A percentile compares a stretch with the other conserved stretches of the same genome.
Evolutionary conservation across 1,284 basidiomycete species (phyloP).

Genomic region (Rhizoctonia solani): DNA sequence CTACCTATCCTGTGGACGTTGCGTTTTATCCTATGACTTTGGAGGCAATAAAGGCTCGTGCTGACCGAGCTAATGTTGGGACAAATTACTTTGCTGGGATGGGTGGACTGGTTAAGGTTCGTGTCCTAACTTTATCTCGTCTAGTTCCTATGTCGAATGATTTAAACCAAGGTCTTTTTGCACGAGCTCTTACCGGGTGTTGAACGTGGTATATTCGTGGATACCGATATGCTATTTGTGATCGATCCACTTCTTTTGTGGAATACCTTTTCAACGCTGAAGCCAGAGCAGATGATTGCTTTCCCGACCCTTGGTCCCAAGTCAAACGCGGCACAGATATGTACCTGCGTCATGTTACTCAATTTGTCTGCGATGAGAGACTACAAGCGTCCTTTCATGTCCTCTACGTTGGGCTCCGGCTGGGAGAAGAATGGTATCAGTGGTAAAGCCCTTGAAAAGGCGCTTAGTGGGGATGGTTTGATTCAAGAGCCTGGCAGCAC

Average conservation of each 20-base stretch:
- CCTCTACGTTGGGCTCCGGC: slow-evolving; percentile 10
- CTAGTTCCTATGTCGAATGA: not conserved
- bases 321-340: slow-evolving; percentile 28
- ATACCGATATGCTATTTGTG: slow-evolving; percentile 35
- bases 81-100: slow-evolving; percentile 22
- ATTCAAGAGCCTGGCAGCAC: not conserved
- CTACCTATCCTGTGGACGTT: slow-evolving; percentile 28
- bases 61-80: slow-evolving; percentile 26
- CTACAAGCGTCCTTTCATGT: slow-evolving; percentile 24
- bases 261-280: slow-evolving; percentile 31
- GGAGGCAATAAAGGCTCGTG: slow-evolving; percentile 31
- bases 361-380: slow-evolving; percentile 33
- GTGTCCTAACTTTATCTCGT: not conserved
- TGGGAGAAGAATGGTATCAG: slow-evolving; percentile 15
- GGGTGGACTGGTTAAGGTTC: slow-evolving; percentile 31
- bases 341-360: slow-evolving; percentile 33
- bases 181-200: slow-evolving; percentile 33
- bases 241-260: slow-evolving; percentile 35
- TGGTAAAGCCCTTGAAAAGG: slow-evolving; percentile 8
- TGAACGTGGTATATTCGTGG: slow-evolving; percentile 34
- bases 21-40: slow-evolving; percentile 28
- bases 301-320: slow-evolving; percentile 34
- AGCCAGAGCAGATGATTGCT: slow-evolving; percentile 29
- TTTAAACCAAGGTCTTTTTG: slow-evolving; percentile 18
- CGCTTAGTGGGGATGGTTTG: slow-evolving; percentile 11